These are phyloP conservation scores for Melanomma pulvis-pyrius DNA, from an alignment of 495 filamentous ascomycete species.

Conservation along the genomic window DNA sequence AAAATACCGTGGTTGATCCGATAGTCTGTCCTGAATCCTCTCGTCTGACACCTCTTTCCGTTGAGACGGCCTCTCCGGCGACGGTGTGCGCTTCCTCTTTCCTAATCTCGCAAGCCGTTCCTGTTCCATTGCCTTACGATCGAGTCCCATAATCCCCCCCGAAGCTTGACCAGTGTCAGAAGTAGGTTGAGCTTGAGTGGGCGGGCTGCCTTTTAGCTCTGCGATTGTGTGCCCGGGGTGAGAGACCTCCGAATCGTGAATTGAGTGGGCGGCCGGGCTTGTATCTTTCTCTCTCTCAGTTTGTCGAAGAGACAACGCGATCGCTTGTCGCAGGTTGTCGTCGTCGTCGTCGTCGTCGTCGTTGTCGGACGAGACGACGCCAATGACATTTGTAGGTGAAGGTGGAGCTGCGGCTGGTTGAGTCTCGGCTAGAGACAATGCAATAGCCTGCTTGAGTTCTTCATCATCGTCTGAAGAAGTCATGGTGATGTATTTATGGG, in stretches of 20 bases:
- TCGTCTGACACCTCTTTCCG: conserved; percentile 7
- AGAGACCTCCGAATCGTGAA: neutral
- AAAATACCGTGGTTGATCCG: too few species aligned
- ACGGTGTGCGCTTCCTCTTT: conserved; percentile 57
- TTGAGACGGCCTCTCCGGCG: conserved; percentile 43
- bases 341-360: conserved; percentile 31
- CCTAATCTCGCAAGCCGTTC: conserved; percentile 71
- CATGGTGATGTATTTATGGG: conserved; percentile 23
- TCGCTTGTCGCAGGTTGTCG: conserved; percentile 27
- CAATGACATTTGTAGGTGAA: neutral
- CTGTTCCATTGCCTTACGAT: conserved; percentile 83
- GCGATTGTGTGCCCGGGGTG: neutral
- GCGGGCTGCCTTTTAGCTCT: neutral
- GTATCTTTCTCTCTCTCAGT: neutral
- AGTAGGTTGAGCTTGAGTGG: neutral
- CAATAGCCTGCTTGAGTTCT: conserved; percentile 42
- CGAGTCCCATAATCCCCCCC: conserved; percentile 54
- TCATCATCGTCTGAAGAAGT: conserved; percentile 38
- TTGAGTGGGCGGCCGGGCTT: neutral
- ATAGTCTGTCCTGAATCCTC: neutral
- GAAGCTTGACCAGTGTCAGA: neutral
- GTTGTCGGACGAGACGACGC: neutral
- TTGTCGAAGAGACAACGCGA: conserved; percentile 31
- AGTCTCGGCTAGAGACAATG: conserved; percentile 35
- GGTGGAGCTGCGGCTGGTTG: neutral